Evolutionary conservation across 176 grass and related monocot genomes (phyloP), one percentile per base, ranked within the genome.

Genomic region (Bothriochloa decipiens): DNA sequence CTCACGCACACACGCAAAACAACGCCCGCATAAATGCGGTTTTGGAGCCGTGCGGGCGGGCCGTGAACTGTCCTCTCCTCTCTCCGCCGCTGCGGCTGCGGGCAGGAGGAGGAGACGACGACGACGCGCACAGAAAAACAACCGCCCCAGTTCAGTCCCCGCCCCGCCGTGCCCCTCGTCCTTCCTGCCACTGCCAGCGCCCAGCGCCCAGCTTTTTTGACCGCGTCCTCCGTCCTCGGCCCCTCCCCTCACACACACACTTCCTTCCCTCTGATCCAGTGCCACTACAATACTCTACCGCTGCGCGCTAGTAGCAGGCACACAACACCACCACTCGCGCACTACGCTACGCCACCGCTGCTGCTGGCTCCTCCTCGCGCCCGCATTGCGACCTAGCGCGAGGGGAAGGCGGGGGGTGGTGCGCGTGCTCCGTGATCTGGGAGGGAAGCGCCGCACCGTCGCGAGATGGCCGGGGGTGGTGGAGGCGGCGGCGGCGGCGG

Each of bases 381-480:
- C 67, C 70, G 82, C 83, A 93, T 84, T 81, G 77, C 77, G 67
- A 13, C 35, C 35, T 14, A 33, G 14, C 23, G 66, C 25, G 63
- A 61, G 63, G 72, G 4, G 55, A 28, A 6, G 22, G 8, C 11
- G 22, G 39, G 22, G 39, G 14, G 22, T 52, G 68, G 5, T 32
- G 32, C 8, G 39, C 29, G 78, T 37, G 61, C 23, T 68, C 41
- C 7, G 79, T 86, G 85, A 74, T 82, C 77, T 16, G 28, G 63
- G 83, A 88, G 49, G 64, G 83, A 88, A 20, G 49, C 45, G 70
- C 33, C 37, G 70, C 45, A 65, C 26, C 37, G 70, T 16, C 74
- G 78, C 32, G 82, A 39, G 68, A 99, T 96, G 97, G 86, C 91
- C 4, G 97, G 93, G 20, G 88, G 88, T 4, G 88, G 83, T 4